Evolutionary conservation across 192 early-diverging fungal species (phyloP), one percentile per base, ranked within the genome.

Genomic region (Entomortierella beljakovae): DNA sequence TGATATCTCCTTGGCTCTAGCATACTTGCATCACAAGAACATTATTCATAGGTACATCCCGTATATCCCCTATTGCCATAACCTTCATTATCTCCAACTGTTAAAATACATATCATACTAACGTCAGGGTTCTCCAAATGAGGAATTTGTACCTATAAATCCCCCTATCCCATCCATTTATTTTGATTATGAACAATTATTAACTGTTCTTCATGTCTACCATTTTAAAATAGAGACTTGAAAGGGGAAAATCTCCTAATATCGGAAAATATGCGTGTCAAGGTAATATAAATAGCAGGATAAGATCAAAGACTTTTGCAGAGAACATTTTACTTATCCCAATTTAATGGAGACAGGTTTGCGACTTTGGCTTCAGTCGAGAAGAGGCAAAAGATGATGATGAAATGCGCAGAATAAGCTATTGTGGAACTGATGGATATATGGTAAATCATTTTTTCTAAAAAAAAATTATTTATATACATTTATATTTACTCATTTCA

Each of bases 351-450:
- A n/a, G 9, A 2, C 51, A 77, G 74, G 74, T 77, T 18, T 79
- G 75, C 51, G 75, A 79, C 26, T 79, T 79, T 65, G 75, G 75
- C 16, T 79, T 79, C 57, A 79, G 75, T 70, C 66, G 75, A 34
- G 59, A 65, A 0, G 75, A 69, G 33, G 75, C 75, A 48, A 58
- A 49, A 42, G 61, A 79, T 54, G 75, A 69, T 4, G 51, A 59
- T 34, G 75, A 79, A 42, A 79, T 79, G 75, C 68, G 67, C 31
- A 60, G 75, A 15, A 79, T 79, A 16, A 79, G 75, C 38, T 79
- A 79, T 46, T 79, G 75, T 25, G 75, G 75, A 18, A 79, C 75
- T 22, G 75, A 79, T 26, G 75, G 75, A 59, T 79, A 79, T 20
- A 79, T 79, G 75, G 75, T 79, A 77, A 53, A 26, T 49, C 32